Percentiles rank a stretch among this genome's conserved stretches.
Evolutionary conservation across 352 stramenopile genomes (phyloP).

Genomic region (Detonula confervacea): DNA sequence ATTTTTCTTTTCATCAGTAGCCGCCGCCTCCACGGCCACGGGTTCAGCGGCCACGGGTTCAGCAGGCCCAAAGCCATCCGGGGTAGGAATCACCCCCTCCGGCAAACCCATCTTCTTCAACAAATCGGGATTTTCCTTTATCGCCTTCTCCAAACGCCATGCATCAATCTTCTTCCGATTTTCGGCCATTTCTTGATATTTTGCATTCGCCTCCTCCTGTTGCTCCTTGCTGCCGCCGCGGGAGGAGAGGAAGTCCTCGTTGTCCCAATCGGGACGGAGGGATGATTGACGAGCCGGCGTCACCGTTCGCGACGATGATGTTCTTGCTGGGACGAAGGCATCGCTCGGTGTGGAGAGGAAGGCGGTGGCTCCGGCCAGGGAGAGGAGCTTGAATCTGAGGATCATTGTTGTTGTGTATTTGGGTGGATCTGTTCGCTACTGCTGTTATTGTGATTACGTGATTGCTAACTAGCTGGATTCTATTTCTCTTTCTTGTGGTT

Average conservation of each 20-base stretch:
- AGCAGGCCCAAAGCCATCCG: no score
- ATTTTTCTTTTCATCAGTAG: no score
- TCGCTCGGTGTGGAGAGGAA: not conserved
- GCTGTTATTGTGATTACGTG: not conserved
- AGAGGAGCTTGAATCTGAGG: slow-evolving; percentile 40
- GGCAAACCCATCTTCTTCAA: no score
- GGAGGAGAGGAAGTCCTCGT: slow-evolving; percentile 61
- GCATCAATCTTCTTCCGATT: slow-evolving; percentile 37
- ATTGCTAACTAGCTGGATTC: no score
- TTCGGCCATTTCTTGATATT: slow-evolving; percentile 43
- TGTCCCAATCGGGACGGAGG: slow-evolving; percentile 57
- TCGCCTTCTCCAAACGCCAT: slow-evolving; percentile 33
- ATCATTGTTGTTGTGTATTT: slow-evolving; percentile 23
- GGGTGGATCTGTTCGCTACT: not conserved
- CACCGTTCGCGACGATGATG: no score
- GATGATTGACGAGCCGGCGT: not conserved
- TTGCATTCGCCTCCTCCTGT: slow-evolving; percentile 44
- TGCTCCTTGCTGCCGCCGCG: slow-evolving; percentile 26
- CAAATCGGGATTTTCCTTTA: no score
- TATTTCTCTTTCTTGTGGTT: no score
- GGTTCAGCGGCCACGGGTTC: no score
- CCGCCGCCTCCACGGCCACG: no score
- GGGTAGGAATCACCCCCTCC: no score
- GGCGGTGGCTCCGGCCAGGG: slow-evolving; percentile 4
- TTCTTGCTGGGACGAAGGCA: no score